phyloP scores from a whole-genome alignment of 306 rosid genomes.

The Rosa lucieae region DNA sequence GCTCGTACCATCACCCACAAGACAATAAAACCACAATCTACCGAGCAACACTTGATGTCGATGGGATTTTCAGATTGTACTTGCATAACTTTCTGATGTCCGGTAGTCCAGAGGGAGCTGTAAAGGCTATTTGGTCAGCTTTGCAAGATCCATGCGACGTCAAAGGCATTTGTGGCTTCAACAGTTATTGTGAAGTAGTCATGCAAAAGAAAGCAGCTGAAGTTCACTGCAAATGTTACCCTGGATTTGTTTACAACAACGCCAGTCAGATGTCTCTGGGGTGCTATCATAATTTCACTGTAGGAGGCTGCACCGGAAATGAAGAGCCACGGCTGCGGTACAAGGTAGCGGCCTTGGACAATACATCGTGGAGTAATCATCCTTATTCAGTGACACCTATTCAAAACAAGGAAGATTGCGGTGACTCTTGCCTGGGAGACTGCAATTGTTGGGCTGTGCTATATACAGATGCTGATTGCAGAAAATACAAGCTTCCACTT shows the following conservation, averaged over 20 bases:
- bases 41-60: conserved; percentile 16
- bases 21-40: neutral
- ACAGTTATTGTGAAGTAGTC: conserved; percentile 7
- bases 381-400: conserved; percentile 2
- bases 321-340: neutral
- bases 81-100: neutral
- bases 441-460: conserved; percentile 20
- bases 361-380: neutral
- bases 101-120: neutral
- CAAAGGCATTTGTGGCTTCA: conserved; percentile 22
- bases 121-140: neutral
- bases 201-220: neutral
- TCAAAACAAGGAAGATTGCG: neutral
- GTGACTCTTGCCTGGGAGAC: conserved; percentile 13
- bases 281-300: neutral
- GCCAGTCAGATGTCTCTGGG: neutral
- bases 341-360: neutral
- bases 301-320: neutral
- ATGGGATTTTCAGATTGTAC: conserved; percentile 21
- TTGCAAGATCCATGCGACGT: neutral
- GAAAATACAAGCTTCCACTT: conserved; percentile 15
- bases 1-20: neutral
- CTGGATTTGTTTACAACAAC: conserved; percentile 10
- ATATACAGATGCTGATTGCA: neutral
- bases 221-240: conserved; percentile 8